Conservation (phyloP, 495 filamentous ascomycete species). For the Bryoglossum gracile region DNA sequence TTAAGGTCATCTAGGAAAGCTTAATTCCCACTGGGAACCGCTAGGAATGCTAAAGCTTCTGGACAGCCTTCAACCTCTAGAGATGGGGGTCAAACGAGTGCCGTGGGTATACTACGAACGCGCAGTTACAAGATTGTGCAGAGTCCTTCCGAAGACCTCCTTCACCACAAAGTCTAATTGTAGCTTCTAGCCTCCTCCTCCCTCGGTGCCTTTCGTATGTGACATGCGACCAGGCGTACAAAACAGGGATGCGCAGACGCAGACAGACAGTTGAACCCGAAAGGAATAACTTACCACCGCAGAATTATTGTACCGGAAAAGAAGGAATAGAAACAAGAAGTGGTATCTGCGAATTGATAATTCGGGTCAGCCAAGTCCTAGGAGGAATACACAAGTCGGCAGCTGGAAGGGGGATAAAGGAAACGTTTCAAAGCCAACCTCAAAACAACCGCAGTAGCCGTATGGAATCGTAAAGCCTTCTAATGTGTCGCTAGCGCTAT, state of each 20-base stretch:
- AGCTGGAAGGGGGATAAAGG: background rate
- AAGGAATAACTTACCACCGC: conserved; percentile 7
- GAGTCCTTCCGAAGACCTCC: background rate
- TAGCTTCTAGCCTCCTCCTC: no score
- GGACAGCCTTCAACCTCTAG: no score
- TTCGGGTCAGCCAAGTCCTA: background rate
- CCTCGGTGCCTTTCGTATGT: no score
- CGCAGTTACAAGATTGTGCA: background rate
- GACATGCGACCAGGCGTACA: background rate
- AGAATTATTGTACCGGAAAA: conserved; percentile 5
- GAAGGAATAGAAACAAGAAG: background rate
- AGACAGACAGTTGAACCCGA: background rate
- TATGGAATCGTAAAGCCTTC: conserved; percentile 14
- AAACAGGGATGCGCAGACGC: background rate
- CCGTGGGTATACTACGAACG: background rate
- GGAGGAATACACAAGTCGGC: background rate
- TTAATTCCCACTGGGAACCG: no score
- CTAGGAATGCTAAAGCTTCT: no score
- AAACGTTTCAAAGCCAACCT: conserved; percentile 4
- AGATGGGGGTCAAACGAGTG: background rate
- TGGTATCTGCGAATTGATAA: conserved; percentile 4
- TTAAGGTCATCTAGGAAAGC: no score
- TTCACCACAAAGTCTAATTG: no score
- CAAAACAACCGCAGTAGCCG: conserved; percentile 12
- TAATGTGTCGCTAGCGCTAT: conserved; percentile 7